Evolutionary conservation across 2,329 filamentous ascomycete genomes (phyloP), one percentile per base, ranked within the genome.

Genomic region (Pseudogymnoascus sp.): DNA sequence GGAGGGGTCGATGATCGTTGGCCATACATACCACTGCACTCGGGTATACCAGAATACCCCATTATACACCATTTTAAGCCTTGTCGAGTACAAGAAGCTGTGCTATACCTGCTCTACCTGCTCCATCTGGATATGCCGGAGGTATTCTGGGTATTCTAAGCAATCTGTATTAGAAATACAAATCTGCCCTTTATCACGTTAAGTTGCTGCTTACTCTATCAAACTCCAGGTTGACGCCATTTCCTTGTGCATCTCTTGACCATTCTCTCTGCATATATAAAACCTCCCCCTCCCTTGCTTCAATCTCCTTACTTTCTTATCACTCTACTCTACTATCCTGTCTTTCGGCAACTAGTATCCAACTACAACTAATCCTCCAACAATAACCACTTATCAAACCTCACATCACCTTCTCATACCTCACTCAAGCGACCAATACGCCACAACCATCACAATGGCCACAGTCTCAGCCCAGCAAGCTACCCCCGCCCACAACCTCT

Each of bases 401-500:
- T 24, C 60, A 19, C 22, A 35, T 40, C 40, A 38, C 62, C 24
- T 11, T 12, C 16, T 22, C 40, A 33, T 33, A 59, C 19, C 24
- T 14, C 24, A 43, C 16, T 33, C 19, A 28, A 31, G 59, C 22
- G 16, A 33, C 24, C 14, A 19, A 31, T 6, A 26, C 64, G 12
- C 60, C 28, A 63, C 24, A 22, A 35, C 16, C 53, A 28, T 6
- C 28, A 37, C 53, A 3, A 77, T 78, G 72, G 75, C 78, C 63
- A 74, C 78, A 37, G 75, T 75, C 61, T 66, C 68, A 63, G 66
- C 71, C 19, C 66, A 76, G 14, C 72, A 73, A 28, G 74, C 75
- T 5, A 78, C 73, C 2, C 72, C 77, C 7, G 77, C 77, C 8
- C 78, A 79, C 66, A 74, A 78, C 60, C 71, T 74, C 19, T 72